These are phyloP conservation scores for Castanea crenata DNA, from an alignment of 306 rosid genomes.

Conservation along the genomic window DNA sequence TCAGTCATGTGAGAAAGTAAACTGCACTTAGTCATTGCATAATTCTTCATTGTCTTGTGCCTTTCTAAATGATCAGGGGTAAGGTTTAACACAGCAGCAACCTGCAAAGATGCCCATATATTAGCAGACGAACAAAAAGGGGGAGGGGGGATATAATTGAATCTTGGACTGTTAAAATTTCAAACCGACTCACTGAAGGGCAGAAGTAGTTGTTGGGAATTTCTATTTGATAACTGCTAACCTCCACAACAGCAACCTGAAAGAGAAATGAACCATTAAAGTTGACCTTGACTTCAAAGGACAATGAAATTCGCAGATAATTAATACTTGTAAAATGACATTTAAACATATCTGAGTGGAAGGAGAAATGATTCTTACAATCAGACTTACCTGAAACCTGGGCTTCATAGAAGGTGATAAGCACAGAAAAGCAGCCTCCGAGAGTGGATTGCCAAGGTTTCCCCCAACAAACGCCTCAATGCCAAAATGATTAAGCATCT, in stretches of 20 bases:
- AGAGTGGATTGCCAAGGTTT: slow-evolving; percentile 34
- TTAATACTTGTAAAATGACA: background rate
- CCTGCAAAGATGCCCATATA: slow-evolving; percentile 14
- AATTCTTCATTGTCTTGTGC: slow-evolving; percentile 30
- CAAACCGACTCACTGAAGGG: slow-evolving; percentile 29
- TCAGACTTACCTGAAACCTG: slow-evolving; percentile 21
- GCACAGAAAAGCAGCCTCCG: slow-evolving; percentile 34
- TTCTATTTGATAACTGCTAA: slow-evolving; percentile 39
- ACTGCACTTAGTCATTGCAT: slow-evolving; percentile 24
- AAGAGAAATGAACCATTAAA: background rate
- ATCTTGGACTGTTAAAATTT: background rate
- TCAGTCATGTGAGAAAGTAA: slow-evolving; percentile 24
- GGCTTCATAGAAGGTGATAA: slow-evolving; percentile 17
- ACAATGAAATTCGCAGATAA: background rate
- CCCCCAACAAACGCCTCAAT: slow-evolving; percentile 29
- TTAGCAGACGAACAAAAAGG: background rate
- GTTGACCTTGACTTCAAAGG: background rate
- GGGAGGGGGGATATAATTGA: background rate
- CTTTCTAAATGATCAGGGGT: slow-evolving; percentile 42
- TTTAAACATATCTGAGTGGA: background rate
- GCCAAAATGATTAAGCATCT: slow-evolving; percentile 35
- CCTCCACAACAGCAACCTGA: slow-evolving; percentile 38
- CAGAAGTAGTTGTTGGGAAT: slow-evolving; percentile 28
- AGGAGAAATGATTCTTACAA: background rate
- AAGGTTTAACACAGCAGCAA: slow-evolving; percentile 33